Evolutionary conservation across 306 rosid species (phyloP).

Genomic region (Prunus davidiana): DNA sequence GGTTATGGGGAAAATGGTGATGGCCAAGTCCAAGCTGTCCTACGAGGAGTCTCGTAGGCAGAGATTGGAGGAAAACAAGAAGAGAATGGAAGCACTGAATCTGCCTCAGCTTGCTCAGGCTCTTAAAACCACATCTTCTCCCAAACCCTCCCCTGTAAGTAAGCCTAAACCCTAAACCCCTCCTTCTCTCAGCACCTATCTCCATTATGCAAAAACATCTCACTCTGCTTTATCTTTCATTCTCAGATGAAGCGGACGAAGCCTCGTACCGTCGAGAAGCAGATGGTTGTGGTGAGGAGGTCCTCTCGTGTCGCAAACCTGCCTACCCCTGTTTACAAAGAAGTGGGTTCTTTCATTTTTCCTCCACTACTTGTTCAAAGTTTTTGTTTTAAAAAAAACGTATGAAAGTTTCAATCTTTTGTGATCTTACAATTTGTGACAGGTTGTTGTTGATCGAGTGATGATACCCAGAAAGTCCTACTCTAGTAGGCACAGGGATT

Average conservation of each 20-base stretch:
- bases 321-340: slow-evolving; percentile 44
- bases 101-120: slow-evolving; percentile 39
- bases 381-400: neutral
- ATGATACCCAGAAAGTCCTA: slow-evolving; percentile 33
- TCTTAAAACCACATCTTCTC: slow-evolving; percentile 27
- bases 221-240: neutral
- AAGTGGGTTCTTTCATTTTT: slow-evolving; percentile 22
- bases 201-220: neutral
- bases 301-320: slow-evolving; percentile 34
- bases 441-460: slow-evolving; percentile 40
- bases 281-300: slow-evolving; percentile 30
- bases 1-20: slow-evolving; percentile 30
- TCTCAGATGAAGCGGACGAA: slow-evolving; percentile 33
- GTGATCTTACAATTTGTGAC: slow-evolving; percentile 1
- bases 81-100: slow-evolving; percentile 54
- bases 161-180: neutral
- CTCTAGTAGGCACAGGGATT: slow-evolving; percentile 30
- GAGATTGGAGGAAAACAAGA: slow-evolving; percentile 48
- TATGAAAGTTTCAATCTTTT: neutral
- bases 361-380: neutral
- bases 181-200: neutral
- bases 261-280: neutral
- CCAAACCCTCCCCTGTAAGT: slow-evolving; percentile 36
- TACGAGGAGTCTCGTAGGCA: slow-evolving; percentile 47
- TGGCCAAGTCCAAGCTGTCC: slow-evolving; percentile 23